Evolutionary conservation across 2,329 filamentous ascomycete genomes (phyloP), one percentile per base, ranked within the genome.

Genomic region (Colletotrichum sp.): DNA sequence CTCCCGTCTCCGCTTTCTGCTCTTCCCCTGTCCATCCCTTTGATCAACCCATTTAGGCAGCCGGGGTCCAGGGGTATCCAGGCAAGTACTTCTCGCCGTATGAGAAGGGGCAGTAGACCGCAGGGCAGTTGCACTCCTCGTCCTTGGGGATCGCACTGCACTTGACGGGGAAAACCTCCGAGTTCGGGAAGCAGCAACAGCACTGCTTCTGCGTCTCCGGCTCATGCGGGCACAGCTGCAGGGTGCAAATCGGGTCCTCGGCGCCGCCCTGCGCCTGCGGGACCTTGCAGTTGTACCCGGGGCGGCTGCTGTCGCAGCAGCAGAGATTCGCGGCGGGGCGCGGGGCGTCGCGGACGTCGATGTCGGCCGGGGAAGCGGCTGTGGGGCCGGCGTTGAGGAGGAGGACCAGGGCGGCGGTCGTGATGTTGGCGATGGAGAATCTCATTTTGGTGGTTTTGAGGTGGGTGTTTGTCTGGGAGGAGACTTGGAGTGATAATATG

Each of bases 271-370:
- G 30, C 7, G 57, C 36, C 28, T 67, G 26, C 12, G 71, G 68
- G 59, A 76, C 64, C 59, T 72, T 30, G 78, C 80, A 81, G 28
- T 72, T 75, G 15, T 76, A 76, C 36, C 30, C 71, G 6, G 16
- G 32, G 16, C 62, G 73, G 63, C 32, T 8, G 12, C 76, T 28
- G 68, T 81, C 57, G 76, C 79, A 82, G 78, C 79, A 81, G 77
- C 80, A 81, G 72, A 79, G 81, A 26, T 72, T 44, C 66, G 66
- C 71, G n/a, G 72, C 60, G 28, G 64, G 60, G 26, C 49, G 49
- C 8, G 60, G 55, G 55, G 8, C 5, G 21, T 28, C 44, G 73
- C 71, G 44, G 79, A 44, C 75, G n/a, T 78, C 75, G 32, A 76
- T 67, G 63, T 72, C 55, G 70, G 76, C 69, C 5, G 80, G 78